Percentiles rank a stretch among this genome's conserved stretches.
Conservation (phyloP, 345 rosid species). For the Eutrema heterophyllum region DNA sequence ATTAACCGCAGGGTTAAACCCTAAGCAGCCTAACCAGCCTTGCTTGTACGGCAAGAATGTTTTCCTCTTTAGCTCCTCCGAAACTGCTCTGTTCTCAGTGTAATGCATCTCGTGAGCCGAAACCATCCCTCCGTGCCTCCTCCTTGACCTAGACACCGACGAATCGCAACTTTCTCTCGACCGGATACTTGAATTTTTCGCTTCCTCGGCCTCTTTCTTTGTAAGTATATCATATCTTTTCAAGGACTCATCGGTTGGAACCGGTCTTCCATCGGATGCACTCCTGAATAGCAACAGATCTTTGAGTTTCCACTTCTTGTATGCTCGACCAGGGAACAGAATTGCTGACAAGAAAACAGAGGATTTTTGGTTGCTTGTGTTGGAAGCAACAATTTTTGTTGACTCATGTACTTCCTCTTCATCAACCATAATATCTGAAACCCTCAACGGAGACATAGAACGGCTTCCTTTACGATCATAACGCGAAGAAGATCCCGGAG, state of each 20-base stretch:
- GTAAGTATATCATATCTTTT: constrained; percentile 47
- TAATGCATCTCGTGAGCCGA: constrained; percentile 90
- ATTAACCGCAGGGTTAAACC: constrained; percentile 63
- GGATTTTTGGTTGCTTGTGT: constrained; percentile 33
- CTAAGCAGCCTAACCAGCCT: constrained; percentile 83
- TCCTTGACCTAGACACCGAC: constrained; percentile 31
- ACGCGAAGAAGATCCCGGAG: constrained; percentile 22
- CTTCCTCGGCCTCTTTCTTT: constrained; percentile 49
- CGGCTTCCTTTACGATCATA: constrained; percentile 60
- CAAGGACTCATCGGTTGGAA: constrained; percentile 41
- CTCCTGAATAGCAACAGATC: constrained; percentile 80
- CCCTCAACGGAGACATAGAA: constrained; percentile 74
- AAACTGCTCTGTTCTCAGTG: constrained; percentile 71
- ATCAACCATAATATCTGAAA: constrained; percentile 53
- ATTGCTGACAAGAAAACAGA: constrained; percentile 59
- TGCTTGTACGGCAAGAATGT: constrained; percentile 89
- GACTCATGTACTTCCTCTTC: constrained; percentile 32
- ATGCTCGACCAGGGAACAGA: constrained; percentile 43
- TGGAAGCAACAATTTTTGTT: constrained; percentile 27
- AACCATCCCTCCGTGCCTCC: constrained; percentile 36
- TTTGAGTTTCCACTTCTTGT: constrained; percentile 79
- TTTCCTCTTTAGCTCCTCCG: constrained; percentile 89
- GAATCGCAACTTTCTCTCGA: constrained; percentile 59
- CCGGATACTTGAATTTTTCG: constrained; percentile 51
- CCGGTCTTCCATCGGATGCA: constrained; percentile 84